Percentiles rank a stretch among this genome's conserved stretches.
phyloP scores from a whole-genome alignment of 805 yeast genomes.

The Hanseniaspora pseudoguilliermondii region DNA sequence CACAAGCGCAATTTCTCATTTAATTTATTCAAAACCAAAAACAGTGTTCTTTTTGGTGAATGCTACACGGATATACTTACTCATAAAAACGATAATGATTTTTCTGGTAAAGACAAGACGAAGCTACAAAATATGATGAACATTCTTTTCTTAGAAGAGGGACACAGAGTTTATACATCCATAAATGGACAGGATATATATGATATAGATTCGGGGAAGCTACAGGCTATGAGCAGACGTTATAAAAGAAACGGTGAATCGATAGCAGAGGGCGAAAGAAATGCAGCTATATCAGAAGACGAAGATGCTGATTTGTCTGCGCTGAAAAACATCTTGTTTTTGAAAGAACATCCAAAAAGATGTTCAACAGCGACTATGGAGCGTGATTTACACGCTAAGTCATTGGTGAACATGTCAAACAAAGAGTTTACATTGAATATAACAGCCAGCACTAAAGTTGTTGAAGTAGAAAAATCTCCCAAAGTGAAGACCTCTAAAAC shows the following conservation, averaged over 20 bases:
- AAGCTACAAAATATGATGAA: not conserved
- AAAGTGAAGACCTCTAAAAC: no score
- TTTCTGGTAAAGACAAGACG: not conserved
- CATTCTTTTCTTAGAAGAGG: not conserved
- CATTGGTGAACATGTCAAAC: not conserved
- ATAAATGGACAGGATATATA: not conserved
- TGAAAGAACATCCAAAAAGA: not conserved
- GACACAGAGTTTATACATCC: not conserved
- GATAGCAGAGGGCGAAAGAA: not conserved
- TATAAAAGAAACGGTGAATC: not conserved
- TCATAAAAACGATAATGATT: constrained; percentile 2
- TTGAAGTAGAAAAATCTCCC: no score
- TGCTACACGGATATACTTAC: not conserved
- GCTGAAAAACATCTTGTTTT: not conserved
- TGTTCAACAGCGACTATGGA: not conserved
- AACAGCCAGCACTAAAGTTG: not conserved
- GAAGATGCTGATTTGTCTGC: not conserved
- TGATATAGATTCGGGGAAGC: not conserved
- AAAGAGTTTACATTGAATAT: not conserved
- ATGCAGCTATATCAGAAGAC: not conserved
- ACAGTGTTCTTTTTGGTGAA: not conserved
- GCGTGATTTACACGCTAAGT: not conserved
- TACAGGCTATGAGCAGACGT: not conserved
- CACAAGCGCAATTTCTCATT: not conserved
- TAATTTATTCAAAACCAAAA: not conserved